Percentiles rank a stretch among this genome's conserved stretches.
These are phyloP conservation scores for Suhomyces coccinellae DNA, from an alignment of 1,139 yeast genomes.

Conservation along the genomic window DNA sequence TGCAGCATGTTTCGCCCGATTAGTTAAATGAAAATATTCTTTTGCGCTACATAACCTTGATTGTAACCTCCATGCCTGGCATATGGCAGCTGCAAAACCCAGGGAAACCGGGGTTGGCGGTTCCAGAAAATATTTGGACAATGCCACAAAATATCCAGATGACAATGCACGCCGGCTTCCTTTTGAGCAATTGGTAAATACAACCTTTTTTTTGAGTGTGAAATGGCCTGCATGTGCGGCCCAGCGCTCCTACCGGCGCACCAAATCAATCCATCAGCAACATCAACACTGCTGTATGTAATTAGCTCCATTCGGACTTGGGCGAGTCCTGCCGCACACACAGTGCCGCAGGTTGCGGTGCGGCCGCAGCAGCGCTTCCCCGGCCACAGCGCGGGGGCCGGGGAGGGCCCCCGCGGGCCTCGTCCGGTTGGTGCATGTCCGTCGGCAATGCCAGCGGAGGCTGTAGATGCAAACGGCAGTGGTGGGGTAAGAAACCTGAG, in stretches of 20 bases:
- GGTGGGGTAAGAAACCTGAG: conserved; percentile 4
- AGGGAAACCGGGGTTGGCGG: conserved; percentile 1
- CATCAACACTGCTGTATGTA: conserved; percentile 5
- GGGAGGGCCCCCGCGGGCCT: too few relatives aligned
- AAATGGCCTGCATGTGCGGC: conserved; percentile 2
- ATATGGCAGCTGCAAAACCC: conserved; percentile 10
- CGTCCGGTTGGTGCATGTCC: background rate
- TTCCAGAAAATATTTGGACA: conserved; percentile 7
- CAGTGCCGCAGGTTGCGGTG: background rate
- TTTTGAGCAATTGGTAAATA: conserved; percentile 11
- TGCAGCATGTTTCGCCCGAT: conserved; percentile 8
- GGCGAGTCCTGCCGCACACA: background rate
- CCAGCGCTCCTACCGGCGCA: conserved; percentile 2
- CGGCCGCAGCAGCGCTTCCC: background rate
- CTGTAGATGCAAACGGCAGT: background rate
- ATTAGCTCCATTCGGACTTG: conserved; percentile 4
- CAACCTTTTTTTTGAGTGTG: background rate
- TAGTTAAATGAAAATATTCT: conserved; percentile 12
- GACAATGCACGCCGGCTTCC: conserved; percentile 6
- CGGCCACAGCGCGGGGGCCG: too few relatives aligned
- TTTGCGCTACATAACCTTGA: conserved; percentile 5
- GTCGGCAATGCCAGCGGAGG: background rate
- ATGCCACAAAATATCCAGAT: conserved; percentile 4
- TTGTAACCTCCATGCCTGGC: background rate
- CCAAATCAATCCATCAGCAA: conserved; percentile 5